phyloP scores from a whole-genome alignment of 768 basidiomycete genomes.

The Glaciozyma martinii region DNA sequence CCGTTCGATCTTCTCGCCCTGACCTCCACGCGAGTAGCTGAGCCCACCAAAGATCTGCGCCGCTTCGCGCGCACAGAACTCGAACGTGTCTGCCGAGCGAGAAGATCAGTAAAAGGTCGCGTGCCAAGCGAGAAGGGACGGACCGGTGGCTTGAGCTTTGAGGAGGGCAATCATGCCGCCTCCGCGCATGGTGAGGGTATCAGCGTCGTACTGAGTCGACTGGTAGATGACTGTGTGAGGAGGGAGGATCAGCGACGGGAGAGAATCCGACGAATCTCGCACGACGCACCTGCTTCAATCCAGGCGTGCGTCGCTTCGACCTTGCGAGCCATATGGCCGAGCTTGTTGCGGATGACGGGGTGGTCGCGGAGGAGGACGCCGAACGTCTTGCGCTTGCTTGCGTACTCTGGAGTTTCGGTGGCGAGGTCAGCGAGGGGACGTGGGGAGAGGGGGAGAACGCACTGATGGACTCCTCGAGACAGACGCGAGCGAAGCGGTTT shows the following conservation, averaged over 20 bases:
- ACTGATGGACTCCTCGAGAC: conserved; percentile 23
- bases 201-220: background rate
- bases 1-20: conserved; percentile 32
- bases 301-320: conserved; percentile 34
- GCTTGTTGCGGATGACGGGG: conserved; percentile 34
- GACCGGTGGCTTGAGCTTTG: conserved; percentile 27
- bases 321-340: conserved; percentile 31
- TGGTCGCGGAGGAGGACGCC: conserved; percentile 29
- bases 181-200: conserved; percentile 6
- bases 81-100: background rate
- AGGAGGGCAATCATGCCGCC: conserved; percentile 34
- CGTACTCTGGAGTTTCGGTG: conserved; percentile 19
- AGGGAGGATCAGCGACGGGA: background rate
- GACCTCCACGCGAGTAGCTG: conserved; percentile 22
- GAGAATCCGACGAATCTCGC: background rate
- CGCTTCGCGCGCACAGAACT: conserved; percentile 24
- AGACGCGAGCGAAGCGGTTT: conserved; percentile 31
- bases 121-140: background rate
- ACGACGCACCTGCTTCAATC: conserved; percentile 22
- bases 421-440: too few species aligned
- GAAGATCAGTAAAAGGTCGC: too few species aligned
- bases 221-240: conserved; percentile 25
- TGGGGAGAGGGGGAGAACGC: background rate
- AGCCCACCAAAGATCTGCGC: conserved; percentile 35
- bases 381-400: conserved; percentile 26